These are phyloP conservation scores for Phialophora chinensis DNA, from an alignment of 2,329 filamentous ascomycete genomes.

Conservation along the genomic window DNA sequence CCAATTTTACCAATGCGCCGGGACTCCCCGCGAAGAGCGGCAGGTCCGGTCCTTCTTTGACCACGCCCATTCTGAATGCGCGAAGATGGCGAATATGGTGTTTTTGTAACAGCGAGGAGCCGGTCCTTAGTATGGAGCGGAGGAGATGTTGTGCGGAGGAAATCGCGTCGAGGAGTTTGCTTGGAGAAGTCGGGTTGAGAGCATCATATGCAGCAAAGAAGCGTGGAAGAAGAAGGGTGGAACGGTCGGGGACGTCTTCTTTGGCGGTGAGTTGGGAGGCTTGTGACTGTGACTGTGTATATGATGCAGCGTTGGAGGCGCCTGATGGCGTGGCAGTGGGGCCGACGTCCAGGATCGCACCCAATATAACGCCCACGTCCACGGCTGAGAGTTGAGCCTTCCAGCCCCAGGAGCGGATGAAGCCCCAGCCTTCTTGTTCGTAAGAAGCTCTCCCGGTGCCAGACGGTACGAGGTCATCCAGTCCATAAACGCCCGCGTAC, in stretches of 20 bases:
- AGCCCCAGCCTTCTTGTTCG: conserved; percentile 92
- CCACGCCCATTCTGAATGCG: conserved; percentile 92
- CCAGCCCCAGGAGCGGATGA: conserved; percentile 97
- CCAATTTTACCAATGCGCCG: conserved; percentile 88
- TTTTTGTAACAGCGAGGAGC: conserved; percentile 89
- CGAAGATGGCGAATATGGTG: conserved; percentile 90
- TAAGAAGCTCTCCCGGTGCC: conserved; percentile 72
- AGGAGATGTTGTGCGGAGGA: conserved; percentile 87
- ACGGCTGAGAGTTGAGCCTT: conserved; percentile 90
- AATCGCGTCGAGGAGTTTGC: conserved; percentile 72
- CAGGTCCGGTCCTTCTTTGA: conserved; percentile 93
- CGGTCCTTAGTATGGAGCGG: conserved; percentile 89
- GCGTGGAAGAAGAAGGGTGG: conserved; percentile 48
- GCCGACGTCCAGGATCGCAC: conserved; percentile 90
- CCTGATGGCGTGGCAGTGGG: conserved; percentile 28
- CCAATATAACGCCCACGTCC: conserved; percentile 91
- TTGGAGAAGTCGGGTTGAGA: conserved; percentile 53
- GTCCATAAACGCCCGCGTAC: conserved; percentile 89
- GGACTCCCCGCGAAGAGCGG: conserved; percentile 84
- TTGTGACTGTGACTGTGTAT: conserved; percentile 22
- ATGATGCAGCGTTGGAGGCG: conserved; percentile 8
- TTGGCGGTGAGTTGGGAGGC: background rate
- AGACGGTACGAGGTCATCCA: conserved; percentile 89
- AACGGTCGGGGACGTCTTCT: conserved; percentile 35
- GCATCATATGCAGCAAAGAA: conserved; percentile 68